Base-by-base conservation (phyloP, 441 rosid genomes). In the Melastoma candidum region DNA sequence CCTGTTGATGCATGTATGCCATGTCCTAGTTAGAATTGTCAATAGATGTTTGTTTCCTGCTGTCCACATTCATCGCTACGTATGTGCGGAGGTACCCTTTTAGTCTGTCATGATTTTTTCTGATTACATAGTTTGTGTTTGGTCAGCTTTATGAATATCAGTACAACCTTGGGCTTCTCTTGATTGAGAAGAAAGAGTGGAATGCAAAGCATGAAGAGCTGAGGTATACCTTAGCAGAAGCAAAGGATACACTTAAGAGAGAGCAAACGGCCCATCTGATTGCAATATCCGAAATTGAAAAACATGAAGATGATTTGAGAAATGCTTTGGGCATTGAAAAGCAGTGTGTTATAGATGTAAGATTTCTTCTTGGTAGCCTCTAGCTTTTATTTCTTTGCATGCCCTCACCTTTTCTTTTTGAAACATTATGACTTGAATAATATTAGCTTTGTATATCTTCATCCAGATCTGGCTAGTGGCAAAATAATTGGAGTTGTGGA, bases 121-220 rank as follows among this genome's bases (percentile, higher is more conserved):
- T 59, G 41, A 47, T 47, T 39, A 41, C 44, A 53, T 8, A 32
- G 48, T 60, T 17, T 11, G 41, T 67, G 7, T 73, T 47, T 58
- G 27, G 63, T 26, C 85, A 93, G 98, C 92, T 93, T 49, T 86
- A 82, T 46, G 95, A 89, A 25, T 92, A 92, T 65, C 98, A 92
- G 56, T 88, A 88, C 68, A 86, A 79, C 67, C 78, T 93, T 95
- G 98, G 95, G 32, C 87, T 93, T 67, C 85, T 93, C 54, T 75
- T 93, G 68, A 75, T 93, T 43, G 97, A 93, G 83, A 78, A 86
- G 66, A 86, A 80, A 69, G 96, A 89, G 43, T 93, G 98, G 96
- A 63, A 60, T 65, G 71, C 81, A n/a, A 78, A 72, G 68, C 71
- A 60, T 58, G 96, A 86, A 57, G 85, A 83, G 44, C 84, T 93